phyloP scores from a whole-genome alignment of 2,329 filamentous ascomycete genomes.

The Neophaeococcomyces aloes region DNA sequence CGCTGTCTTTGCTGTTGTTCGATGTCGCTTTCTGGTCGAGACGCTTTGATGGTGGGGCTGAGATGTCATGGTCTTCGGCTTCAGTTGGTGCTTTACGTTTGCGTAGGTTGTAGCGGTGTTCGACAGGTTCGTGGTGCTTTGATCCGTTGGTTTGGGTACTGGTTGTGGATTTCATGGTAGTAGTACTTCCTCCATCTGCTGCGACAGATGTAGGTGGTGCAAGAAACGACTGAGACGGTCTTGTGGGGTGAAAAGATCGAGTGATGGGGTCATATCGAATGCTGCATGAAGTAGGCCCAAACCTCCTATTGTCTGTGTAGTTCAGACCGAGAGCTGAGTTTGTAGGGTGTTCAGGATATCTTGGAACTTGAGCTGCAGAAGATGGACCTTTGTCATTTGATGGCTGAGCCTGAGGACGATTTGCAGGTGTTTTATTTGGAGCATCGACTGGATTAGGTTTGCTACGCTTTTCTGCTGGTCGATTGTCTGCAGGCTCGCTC shows the following conservation, averaged over 20 bases:
- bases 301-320: too few species aligned
- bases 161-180: too few species aligned
- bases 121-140: neutral
- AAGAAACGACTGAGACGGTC: neutral
- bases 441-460: slow-evolving; percentile 9
- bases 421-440: neutral
- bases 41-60: neutral
- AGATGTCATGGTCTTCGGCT: neutral
- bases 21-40: neutral
- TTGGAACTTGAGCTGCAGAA: too few species aligned
- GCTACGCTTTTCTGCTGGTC: too few species aligned
- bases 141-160: neutral
- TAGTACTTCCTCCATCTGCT: neutral
- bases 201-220: neutral
- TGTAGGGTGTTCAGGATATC: too few species aligned
- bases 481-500: neutral
- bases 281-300: too few species aligned
- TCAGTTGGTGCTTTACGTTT: neutral
- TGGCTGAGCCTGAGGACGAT: too few species aligned
- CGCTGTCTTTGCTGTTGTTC: neutral
- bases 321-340: too few species aligned
- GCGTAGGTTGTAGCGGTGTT: neutral
- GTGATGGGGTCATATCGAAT: neutral
- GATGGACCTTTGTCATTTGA: too few species aligned
- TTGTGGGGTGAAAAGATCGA: neutral